phyloP scores from a whole-genome alignment of 768 basidiomycete genomes.

The Russula emetica region DNA sequence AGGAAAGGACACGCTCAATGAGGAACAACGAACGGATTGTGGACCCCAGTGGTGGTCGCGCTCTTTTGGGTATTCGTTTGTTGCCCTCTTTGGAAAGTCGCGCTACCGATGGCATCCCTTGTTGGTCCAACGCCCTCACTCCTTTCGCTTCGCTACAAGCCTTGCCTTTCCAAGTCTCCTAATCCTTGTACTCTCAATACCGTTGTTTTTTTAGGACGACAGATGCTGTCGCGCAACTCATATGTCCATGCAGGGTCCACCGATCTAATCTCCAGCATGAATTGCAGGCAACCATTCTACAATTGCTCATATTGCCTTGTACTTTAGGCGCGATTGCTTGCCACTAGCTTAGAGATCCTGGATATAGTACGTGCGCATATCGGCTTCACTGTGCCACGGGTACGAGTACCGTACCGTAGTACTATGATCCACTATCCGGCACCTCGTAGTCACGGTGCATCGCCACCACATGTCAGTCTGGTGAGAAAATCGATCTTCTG shows the following conservation, averaged over 20 bases:
- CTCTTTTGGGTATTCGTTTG: constrained; percentile 28
- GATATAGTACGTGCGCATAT: background rate
- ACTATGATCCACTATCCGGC: background rate
- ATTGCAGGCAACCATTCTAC: background rate
- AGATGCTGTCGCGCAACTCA: background rate
- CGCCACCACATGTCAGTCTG: background rate
- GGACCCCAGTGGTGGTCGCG: background rate
- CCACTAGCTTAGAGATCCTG: background rate
- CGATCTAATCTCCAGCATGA: background rate
- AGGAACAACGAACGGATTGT: constrained; percentile 22
- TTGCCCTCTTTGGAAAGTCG: constrained; percentile 21
- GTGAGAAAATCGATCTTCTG: background rate
- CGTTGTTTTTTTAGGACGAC: constrained; percentile 10
- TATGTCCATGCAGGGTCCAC: background rate
- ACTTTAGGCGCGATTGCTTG: background rate
- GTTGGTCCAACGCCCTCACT: background rate
- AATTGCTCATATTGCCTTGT: background rate
- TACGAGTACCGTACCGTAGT: background rate
- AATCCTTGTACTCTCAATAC: constrained; percentile 15
- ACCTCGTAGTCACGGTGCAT: background rate
- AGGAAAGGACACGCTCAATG: constrained; percentile 23
- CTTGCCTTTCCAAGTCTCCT: constrained; percentile 19
- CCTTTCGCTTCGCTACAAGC: constrained; percentile 16
- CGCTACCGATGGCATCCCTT: constrained; percentile 8
- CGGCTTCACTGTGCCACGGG: background rate